Percentiles rank a stretch among this genome's conserved stretches.
Evolutionary conservation across 1,139 yeast species (phyloP).

Genomic region (Kurtzmaniella quercitrusa): DNA sequence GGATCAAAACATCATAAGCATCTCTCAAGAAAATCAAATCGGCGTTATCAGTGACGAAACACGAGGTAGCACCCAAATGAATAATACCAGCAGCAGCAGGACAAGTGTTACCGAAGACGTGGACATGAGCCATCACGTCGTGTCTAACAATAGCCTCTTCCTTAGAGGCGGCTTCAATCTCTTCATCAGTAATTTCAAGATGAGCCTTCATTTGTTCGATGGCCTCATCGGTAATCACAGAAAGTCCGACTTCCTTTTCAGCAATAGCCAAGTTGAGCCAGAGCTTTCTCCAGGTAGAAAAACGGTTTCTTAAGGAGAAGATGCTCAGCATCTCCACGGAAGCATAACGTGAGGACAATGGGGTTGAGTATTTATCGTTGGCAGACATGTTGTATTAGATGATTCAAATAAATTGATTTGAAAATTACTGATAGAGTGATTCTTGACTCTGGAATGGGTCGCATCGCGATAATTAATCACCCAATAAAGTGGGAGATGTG

Average conservation of each 20-base stretch:
- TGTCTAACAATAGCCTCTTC: conserved; percentile 99
- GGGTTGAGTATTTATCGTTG: conserved; percentile 79
- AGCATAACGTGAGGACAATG: conserved; percentile 94
- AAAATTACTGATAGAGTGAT: not conserved
- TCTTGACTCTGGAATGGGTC: not conserved
- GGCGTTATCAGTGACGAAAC: conserved; percentile 97
- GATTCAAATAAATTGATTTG: not conserved
- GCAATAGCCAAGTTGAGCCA: conserved; percentile 97
- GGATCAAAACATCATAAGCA: conserved; percentile 89
- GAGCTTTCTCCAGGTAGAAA: conserved; percentile 96
- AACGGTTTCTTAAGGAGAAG: conserved; percentile 90
- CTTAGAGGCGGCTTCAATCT: conserved; percentile 79
- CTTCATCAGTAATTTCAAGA: conserved; percentile 84
- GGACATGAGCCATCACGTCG: conserved; percentile 99
- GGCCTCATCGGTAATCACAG: conserved; percentile 85
- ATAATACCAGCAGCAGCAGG: conserved; percentile 98
- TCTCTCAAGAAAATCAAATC: conserved; percentile 94
- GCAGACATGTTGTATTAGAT: conserved; percentile 24
- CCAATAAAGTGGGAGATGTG: not conserved
- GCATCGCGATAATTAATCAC: not conserved
- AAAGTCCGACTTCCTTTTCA: conserved; percentile 84
- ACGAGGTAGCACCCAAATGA: conserved; percentile 97
- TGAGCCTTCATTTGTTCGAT: conserved; percentile 78
- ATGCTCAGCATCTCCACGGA: conserved; percentile 93
- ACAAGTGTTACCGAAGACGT: conserved; percentile 85